A percentile compares a stretch with the other conserved stretches of the same genome.
Evolutionary conservation across 1,139 yeast genomes (phyloP).

Genomic region (Pichia sp.): DNA sequence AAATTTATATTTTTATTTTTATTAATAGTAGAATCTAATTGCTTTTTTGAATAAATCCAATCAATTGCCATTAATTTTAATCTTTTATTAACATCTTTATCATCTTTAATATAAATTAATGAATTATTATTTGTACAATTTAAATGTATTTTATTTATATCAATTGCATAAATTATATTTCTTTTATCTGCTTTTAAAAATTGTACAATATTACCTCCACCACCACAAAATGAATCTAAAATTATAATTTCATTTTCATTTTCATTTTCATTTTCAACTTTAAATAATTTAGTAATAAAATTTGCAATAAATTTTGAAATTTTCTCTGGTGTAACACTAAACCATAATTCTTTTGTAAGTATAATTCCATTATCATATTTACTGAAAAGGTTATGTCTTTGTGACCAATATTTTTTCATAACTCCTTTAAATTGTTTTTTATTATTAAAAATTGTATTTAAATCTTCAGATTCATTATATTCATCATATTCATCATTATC

Average conservation of each 20-base stretch:
- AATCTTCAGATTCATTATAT: background rate
- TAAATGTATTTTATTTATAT: conserved; percentile 52
- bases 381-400: conserved; percentile 53
- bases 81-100: conserved; percentile 33
- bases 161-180: conserved; percentile 54
- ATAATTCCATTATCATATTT: conserved; percentile 63
- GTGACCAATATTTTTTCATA: conserved; percentile 51
- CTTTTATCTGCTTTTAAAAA: conserved; percentile 55
- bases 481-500: conserved; percentile 2
- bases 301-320: conserved; percentile 61
- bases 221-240: conserved; percentile 86
- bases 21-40: too few species aligned
- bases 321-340: conserved; percentile 81
- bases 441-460: conserved; percentile 12
- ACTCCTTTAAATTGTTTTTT: conserved; percentile 14
- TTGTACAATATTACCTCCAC: conserved; percentile 90
- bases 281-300: conserved; percentile 40
- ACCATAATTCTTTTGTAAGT: conserved; percentile 81
- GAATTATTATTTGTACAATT: conserved; percentile 68
- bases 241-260: conserved; percentile 19
- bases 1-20: conserved; percentile 3
- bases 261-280: conserved; percentile 17
- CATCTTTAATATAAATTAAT: conserved; percentile 39
- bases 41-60: conserved; percentile 39
- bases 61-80: conserved; percentile 47